These are phyloP conservation scores for Yamadazyma sp. DNA, from an alignment of 805 yeast species.

Conservation along the genomic window DNA sequence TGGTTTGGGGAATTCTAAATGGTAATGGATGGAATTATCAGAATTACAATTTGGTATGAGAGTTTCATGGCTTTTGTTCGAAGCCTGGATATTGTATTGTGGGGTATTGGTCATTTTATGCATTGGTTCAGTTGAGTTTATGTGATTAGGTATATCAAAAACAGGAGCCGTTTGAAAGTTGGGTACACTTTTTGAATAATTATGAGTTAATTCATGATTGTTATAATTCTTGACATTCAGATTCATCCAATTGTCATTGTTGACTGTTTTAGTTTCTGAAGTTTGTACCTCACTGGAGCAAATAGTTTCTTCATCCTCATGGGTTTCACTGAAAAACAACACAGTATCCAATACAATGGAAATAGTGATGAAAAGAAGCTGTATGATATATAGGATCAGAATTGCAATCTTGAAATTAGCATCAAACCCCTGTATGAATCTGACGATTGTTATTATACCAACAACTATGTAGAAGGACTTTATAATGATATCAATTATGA, in stretches of 20 bases:
- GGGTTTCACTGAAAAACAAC: too few relatives aligned
- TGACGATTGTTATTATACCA: slow-evolving; percentile 2
- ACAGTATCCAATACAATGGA: slow-evolving; percentile 3
- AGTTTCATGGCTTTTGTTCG: slow-evolving; percentile 11
- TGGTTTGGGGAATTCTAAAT: neutral
- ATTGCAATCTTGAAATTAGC: slow-evolving; percentile 3
- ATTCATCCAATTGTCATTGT: slow-evolving; percentile 14
- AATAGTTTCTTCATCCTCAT: neutral
- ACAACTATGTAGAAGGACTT: slow-evolving; percentile 5
- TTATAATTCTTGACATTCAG: slow-evolving; percentile 2
- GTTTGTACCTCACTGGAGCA: neutral
- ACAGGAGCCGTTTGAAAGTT: slow-evolving; percentile 2
- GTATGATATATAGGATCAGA: slow-evolving; percentile 6
- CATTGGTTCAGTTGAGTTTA: neutral
- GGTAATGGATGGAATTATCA: slow-evolving; percentile 8
- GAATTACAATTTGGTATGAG: slow-evolving; percentile 11
- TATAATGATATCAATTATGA: neutral
- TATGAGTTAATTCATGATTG: slow-evolving; percentile 1
- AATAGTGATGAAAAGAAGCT: slow-evolving; percentile 4
- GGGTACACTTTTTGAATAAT: slow-evolving; percentile 9
- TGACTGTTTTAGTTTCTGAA: slow-evolving; percentile 1
- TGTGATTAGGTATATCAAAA: neutral
- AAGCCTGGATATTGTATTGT: too few relatives aligned
- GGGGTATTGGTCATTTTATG: neutral
- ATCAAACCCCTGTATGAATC: neutral